phyloP scores from a whole-genome alignment of 148 eudicot species.

The Rhododendron molle region DNA sequence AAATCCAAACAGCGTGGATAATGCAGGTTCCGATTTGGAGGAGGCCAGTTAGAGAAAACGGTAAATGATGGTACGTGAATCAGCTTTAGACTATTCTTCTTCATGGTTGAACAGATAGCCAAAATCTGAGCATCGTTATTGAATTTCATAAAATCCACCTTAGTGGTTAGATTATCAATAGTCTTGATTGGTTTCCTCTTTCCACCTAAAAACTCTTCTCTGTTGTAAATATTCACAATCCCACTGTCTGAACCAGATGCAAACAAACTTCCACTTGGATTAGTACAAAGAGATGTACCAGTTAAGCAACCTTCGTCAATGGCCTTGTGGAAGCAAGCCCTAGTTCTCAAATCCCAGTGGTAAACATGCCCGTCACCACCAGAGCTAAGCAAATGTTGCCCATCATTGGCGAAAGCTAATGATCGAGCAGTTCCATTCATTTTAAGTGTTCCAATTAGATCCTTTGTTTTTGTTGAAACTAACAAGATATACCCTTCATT shows the following conservation, averaged over 20 bases:
- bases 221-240: conserved; percentile 74
- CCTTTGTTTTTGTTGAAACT: conserved; percentile 80
- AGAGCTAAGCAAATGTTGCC: conserved; percentile 66
- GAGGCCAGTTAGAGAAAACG: conserved; percentile 90
- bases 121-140: conserved; percentile 76
- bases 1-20: conserved; percentile 73
- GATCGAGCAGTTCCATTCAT: conserved; percentile 92
- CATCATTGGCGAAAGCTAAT: conserved; percentile 63
- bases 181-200: conserved; percentile 79
- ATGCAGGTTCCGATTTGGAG: conserved; percentile 33
- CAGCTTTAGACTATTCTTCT: conserved; percentile 73
- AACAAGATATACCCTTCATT: conserved; percentile 86
- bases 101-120: conserved; percentile 72
- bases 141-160: conserved; percentile 72
- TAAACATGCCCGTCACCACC: conserved; percentile 94
- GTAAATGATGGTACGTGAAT: conserved; percentile 81
- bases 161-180: conserved; percentile 61
- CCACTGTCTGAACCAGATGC: conserved; percentile 88
- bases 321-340: conserved; percentile 75
- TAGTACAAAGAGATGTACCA: conserved; percentile 70
- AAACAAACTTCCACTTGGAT: conserved; percentile 64
- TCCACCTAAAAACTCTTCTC: conserved; percentile 76
- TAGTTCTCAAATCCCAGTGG: conserved; percentile 84
- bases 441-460: conserved; percentile 80
- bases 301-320: conserved; percentile 77